Conservation (phyloP, 2,329 filamentous ascomycete genomes). For the Fusarium transvaalense region DNA sequence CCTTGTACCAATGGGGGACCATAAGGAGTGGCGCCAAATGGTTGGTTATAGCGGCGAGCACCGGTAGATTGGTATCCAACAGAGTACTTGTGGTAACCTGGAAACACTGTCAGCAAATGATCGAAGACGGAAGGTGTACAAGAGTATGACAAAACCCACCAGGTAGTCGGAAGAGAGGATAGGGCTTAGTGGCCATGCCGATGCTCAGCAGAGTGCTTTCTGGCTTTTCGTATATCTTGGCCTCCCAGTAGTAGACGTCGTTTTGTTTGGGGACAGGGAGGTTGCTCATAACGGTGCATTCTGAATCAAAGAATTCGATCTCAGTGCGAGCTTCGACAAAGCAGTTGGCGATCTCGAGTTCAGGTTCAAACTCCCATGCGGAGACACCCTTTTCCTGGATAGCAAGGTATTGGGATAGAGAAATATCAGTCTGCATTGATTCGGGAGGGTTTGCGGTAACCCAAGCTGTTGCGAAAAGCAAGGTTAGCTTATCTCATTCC, state of each 20-base stretch:
- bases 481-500: slow-evolving; percentile 31
- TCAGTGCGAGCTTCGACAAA: slow-evolving; percentile 97
- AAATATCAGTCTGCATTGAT: slow-evolving; percentile 96
- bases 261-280: slow-evolving; percentile 98
- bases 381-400: slow-evolving; percentile 99
- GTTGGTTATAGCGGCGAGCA: slow-evolving; percentile 90
- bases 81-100: slow-evolving; percentile 90
- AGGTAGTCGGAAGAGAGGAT: slow-evolving; percentile 92
- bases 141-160: slow-evolving; percentile 67
- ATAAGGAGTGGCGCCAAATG: slow-evolving; percentile 83
- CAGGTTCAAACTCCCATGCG: slow-evolving; percentile 99
- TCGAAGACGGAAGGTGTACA: slow-evolving; percentile 1
- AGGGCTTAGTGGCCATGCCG: slow-evolving; percentile 96
- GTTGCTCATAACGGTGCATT: slow-evolving; percentile 97
- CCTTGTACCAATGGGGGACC: slow-evolving; percentile 89
- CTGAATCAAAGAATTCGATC: slow-evolving; percentile 98
- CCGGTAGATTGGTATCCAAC: slow-evolving; percentile 92
- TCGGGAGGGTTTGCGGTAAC: slow-evolving; percentile 94
- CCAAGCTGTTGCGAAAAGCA: slow-evolving; percentile 73
- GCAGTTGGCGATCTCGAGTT: slow-evolving; percentile 97
- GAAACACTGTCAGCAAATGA: slow-evolving; percentile 41
- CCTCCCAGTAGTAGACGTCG: slow-evolving; percentile 99
- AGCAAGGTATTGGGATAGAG: slow-evolving; percentile 94
- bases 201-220: slow-evolving; percentile 89
- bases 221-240: slow-evolving; percentile 98